Conservation (phyloP, 2,329 filamentous ascomycete species). For the Phaeosphaeria sp. region DNA sequence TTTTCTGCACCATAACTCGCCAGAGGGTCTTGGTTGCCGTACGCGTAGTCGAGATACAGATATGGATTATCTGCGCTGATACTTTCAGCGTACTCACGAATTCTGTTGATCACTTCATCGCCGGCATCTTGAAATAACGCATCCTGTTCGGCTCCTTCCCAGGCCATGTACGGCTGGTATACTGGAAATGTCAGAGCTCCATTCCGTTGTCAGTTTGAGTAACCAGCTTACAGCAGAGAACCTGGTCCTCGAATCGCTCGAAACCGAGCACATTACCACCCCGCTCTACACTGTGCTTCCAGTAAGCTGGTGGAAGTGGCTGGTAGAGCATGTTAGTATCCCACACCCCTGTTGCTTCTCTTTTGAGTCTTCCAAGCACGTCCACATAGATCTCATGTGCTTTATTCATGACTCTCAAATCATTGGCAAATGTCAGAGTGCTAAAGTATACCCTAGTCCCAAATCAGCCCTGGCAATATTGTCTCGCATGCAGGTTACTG, state of each 20-base stretch:
- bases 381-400: conserved; percentile 51
- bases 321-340: conserved; percentile 45
- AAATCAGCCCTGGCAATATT: background rate
- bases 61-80: conserved; percentile 32
- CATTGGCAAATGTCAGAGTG: conserved; percentile 42
- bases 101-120: conserved; percentile 19
- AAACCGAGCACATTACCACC: conserved; percentile 53
- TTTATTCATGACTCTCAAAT: conserved; percentile 44
- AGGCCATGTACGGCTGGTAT: conserved; percentile 29
- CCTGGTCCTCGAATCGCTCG: conserved; percentile 24
- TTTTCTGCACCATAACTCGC: conserved; percentile 26
- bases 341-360: conserved; percentile 38
- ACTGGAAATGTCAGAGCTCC: conserved; percentile 7
- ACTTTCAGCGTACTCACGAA: conserved; percentile 22
- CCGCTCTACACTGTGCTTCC: conserved; percentile 40
- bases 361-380: conserved; percentile 44
- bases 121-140: conserved; percentile 25
- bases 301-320: conserved; percentile 49
- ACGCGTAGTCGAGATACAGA: conserved; percentile 45
- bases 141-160: conserved; percentile 29
- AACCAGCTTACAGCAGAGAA: conserved; percentile 23
- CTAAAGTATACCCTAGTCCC: conserved; percentile 23
- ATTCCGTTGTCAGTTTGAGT: background rate
- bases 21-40: conserved; percentile 26
- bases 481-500: conserved; percentile 2